A percentile compares a stretch with the other conserved stretches of the same genome.
phyloP scores from a whole-genome alignment of 768 basidiomycete genomes.

The Lactarius indigo region DNA sequence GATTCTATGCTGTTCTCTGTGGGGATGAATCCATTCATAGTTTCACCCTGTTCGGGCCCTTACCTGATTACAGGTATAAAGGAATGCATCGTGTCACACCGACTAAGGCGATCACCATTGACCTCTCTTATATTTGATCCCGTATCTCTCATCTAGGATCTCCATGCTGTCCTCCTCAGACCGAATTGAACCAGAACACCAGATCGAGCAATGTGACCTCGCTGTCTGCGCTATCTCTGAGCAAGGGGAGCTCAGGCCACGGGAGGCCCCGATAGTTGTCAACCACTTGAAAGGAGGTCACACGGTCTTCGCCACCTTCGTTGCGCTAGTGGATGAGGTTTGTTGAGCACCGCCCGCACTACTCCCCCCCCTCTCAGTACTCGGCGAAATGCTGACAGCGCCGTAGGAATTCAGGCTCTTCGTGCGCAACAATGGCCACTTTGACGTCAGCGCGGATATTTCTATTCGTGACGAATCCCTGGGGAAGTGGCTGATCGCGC shows the following conservation, averaged over 20 bases:
- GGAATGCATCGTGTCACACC: background rate
- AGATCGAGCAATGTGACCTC: slow-evolving; percentile 15
- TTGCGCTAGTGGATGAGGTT: slow-evolving; percentile 15
- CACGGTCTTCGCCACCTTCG: slow-evolving; percentile 12
- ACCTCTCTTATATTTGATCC: background rate
- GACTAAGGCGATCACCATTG: background rate
- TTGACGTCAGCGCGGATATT: slow-evolving; percentile 14
- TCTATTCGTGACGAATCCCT: background rate
- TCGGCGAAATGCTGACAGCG: background rate
- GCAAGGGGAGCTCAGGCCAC: slow-evolving; percentile 13
- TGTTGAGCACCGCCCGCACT: background rate
- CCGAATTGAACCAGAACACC: slow-evolving; percentile 1
- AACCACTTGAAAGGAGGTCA: background rate
- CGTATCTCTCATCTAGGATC: background rate
- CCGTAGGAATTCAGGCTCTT: slow-evolving; percentile 9
- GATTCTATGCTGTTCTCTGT: background rate
- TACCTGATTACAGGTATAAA: background rate
- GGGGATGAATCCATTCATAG: background rate
- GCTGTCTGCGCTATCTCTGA: slow-evolving; percentile 10
- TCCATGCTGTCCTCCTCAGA: background rate
- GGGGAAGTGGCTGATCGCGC: slow-evolving; percentile 19
- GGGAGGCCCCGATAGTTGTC: background rate
- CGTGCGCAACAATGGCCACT: slow-evolving; percentile 5
- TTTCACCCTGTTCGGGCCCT: background rate
- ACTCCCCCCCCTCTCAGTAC: background rate